Evolutionary conservation across 208 protist species (phyloP).

Genomic region (Endotrypanum monterogeii): DNA sequence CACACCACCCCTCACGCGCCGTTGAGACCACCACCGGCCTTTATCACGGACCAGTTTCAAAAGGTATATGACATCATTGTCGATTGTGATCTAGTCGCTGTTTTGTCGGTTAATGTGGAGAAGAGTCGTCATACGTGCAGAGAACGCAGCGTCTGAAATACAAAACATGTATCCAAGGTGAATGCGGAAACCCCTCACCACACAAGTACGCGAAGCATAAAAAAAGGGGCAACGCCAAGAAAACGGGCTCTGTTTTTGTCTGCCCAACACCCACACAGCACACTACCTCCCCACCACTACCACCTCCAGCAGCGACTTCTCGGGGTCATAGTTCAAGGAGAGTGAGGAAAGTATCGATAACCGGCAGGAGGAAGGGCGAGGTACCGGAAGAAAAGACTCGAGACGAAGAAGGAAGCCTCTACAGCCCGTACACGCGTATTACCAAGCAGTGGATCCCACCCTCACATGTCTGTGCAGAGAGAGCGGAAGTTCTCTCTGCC

Average conservation of each 20-base stretch:
- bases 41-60: background rate
- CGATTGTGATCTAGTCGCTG: background rate
- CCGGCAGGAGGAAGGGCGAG: background rate
- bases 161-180: too few species aligned
- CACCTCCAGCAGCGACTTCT: too few species aligned
- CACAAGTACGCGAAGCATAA: too few species aligned
- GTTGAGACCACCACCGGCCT: background rate
- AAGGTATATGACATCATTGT: background rate
- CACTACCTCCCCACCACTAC: background rate
- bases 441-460: too few species aligned
- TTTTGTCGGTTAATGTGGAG: conserved; percentile 1
- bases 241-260: background rate
- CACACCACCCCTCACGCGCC: background rate
- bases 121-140: background rate
- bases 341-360: background rate
- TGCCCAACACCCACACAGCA: background rate
- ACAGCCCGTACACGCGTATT: too few species aligned
- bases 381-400: background rate
- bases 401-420: too few species aligned
- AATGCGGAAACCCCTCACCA: too few species aligned
- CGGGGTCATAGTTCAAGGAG: background rate
- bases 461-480: too few species aligned
- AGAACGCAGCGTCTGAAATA: too few species aligned
- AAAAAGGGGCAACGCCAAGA: too few species aligned
- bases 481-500: background rate